Base-by-base conservation (phyloP, 768 basidiomycete genomes). In the Lactarius hatsudake region DNA sequence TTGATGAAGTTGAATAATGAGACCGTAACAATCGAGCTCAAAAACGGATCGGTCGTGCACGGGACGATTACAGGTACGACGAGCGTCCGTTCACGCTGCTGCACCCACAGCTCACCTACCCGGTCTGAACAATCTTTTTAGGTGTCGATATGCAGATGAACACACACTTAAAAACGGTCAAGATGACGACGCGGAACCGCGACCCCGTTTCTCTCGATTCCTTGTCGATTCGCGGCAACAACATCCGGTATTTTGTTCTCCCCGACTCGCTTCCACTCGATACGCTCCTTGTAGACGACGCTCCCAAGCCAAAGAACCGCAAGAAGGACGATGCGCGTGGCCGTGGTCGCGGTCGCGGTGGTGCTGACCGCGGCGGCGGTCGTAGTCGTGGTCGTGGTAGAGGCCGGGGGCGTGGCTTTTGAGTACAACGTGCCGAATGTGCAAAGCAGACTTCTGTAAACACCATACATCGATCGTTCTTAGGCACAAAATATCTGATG, bases 1-100 rank as follows among this genome's bases (percentile, higher is more conserved):
- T 86, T 97, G 83, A 99, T 98, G 96, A 99, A 98, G 84, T 80
- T 99, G 81, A 96, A 97, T 85, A 98, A 98, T 77, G 96, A 99
- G 84, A 96, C 96, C 70, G 95, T 98, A 72, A 94, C 96, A 69
- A 86, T 98, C 77, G 96, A 99, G 82, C 85, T 99, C 72, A 99
- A 99, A 81, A 98, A 99, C 73, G 97, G 97, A 34, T 93, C 94
- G 0, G 80, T 94, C 61, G 89, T 99, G 18, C 91, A 96, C 74
- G 96, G 96, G 13, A 99, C 96, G 28, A 97, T 98, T 78, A 97
- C 94, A 18, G 96, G 96, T 96, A 68, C 70, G 87, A 62, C 36
- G 40, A 61, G 15, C 32, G 58, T 36, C 23, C 48, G n/a, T 26
- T 3, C 30, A 17, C 15, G 45, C 36, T 4, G 45, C 32, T 5